Evolutionary conservation across 805 yeast genomes (phyloP), one percentile per base, ranked within the genome.

Genomic region (Kuraishia molischiana): DNA sequence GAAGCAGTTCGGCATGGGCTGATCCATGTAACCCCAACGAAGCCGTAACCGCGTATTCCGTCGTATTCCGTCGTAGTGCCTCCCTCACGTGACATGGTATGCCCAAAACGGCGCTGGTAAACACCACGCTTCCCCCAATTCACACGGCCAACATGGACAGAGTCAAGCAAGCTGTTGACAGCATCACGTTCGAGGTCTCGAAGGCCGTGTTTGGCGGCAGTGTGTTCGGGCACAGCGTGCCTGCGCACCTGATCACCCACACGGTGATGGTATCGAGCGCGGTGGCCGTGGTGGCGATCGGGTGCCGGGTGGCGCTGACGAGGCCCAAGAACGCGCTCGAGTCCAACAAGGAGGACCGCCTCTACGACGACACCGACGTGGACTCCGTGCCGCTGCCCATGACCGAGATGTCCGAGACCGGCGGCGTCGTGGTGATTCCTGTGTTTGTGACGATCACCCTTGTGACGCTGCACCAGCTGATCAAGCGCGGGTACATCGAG

Each of bases 1-100:
- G 72, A 74, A 72, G 50, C 79, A 79, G 49, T 89, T 89, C 24
- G 76, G 78, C 70, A 77, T 80, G 83, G 75, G 72, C 49, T 69
- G 69, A 44, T 28, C 6, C 5, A 14, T 11, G 31, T 11, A 28
- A 8, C 11, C 26, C 8, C 26, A 8, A 8, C 26, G 11, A 22
- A 22, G 26, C 26, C 10, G 11, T 8, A 8, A 22, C 10, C 11
- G 26, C 8, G 11, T 22, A 22, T 22, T 8, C 11, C 26, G 8
- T 22, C 26, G 11, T 22, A 11, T 22, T 22, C 26, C 8, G 8
- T 8, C 26, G 26, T 22, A 22, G 26, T 22, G 26, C 11, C 26
- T 22, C 8, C 10, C 26, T 22, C 11, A 22, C 11, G 26, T 22
- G 26, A 8, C 26, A 8, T 22, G 11, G 26, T 22, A 11, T 22